These are phyloP conservation scores for Vigna mungo DNA, from an alignment of 306 rosid species.

Conservation along the genomic window DNA sequence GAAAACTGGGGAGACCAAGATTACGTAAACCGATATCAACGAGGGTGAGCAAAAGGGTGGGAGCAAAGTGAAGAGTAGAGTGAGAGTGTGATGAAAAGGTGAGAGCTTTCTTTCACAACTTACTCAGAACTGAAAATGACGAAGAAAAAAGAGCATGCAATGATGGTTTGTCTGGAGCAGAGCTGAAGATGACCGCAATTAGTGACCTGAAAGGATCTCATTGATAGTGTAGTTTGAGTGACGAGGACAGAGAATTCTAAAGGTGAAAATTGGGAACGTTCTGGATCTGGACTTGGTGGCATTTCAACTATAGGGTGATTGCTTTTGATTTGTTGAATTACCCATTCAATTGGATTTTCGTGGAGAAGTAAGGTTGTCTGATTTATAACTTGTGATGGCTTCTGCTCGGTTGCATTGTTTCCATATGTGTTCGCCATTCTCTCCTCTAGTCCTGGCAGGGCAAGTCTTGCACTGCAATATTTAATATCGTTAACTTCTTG, in stretches of 20 bases:
- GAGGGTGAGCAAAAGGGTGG: constrained; percentile 36
- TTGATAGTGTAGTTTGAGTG: neutral
- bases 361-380: no score
- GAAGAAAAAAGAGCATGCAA: neutral
- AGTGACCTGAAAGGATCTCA: constrained; percentile 7
- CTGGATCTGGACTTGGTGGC: no score
- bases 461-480: no score
- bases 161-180: constrained; percentile 8
- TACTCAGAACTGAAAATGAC: neutral
- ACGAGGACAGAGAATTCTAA: neutral
- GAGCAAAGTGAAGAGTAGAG: constrained; percentile 19
- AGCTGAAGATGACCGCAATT: constrained; percentile 30
- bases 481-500: no score
- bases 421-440: no score
- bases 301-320: no score
- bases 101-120: neutral
- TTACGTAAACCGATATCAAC: constrained; percentile 40
- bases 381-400: no score
- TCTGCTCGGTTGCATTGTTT: no score
- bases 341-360: no score
- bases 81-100: neutral
- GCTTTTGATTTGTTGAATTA: no score
- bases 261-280: no score
- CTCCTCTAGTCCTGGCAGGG: no score
- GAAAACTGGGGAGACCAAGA: constrained; percentile 46